Evolutionary conservation across 2,329 filamentous ascomycete species (phyloP).

Genomic region (Coleophoma eucalyptorum): DNA sequence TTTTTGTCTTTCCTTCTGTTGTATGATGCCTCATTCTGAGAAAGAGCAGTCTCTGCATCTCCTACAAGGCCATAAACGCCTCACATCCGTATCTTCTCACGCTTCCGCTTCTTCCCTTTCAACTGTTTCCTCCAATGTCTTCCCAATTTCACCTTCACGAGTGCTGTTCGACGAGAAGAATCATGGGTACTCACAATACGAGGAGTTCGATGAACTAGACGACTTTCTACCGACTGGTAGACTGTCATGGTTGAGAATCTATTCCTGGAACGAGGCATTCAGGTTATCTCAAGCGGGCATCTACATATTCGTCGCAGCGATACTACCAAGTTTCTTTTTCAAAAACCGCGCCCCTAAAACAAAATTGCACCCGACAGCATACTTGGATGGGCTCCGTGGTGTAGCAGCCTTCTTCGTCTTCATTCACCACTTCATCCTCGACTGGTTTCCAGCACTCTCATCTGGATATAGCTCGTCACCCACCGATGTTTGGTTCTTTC

Average conservation of each 20-base stretch:
- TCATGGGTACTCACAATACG: neutral
- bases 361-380: constrained; percentile 28
- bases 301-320: neutral
- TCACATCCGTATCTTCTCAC: too few relatives aligned
- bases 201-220: neutral
- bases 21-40: neutral
- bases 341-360: neutral
- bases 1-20: neutral
- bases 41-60: neutral
- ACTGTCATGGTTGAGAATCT: neutral
- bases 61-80: neutral
- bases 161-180: neutral
- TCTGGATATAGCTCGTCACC: neutral
- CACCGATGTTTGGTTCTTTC: neutral
- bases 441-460: constrained; percentile 1
- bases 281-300: neutral
- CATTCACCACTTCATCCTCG: constrained; percentile 37
- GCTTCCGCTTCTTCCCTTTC: neutral
- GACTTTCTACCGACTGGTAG: neutral
- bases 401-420: constrained; percentile 39
- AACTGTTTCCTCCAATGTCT: neutral
- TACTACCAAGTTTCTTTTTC: constrained; percentile 3
- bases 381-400: constrained; percentile 40
- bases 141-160: neutral
- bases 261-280: neutral